These are phyloP conservation scores for Gossypium ekmanianum DNA, from an alignment of 345 rosid genomes.

Conservation along the genomic window DNA sequence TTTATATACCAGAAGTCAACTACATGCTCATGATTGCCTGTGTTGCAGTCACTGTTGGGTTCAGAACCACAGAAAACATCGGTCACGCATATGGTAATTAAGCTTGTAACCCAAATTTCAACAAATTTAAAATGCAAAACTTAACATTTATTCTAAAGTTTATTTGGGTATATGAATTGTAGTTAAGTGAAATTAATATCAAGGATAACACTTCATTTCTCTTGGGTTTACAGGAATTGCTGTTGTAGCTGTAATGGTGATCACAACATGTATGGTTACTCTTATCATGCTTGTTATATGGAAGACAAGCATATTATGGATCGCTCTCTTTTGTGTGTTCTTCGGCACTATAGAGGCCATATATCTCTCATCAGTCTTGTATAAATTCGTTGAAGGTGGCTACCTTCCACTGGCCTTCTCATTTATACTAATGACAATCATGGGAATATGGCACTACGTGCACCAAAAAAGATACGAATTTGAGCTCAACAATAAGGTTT, in stretches of 20 bases:
- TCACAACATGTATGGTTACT: slow-evolving; percentile 42
- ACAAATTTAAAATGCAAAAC: neutral
- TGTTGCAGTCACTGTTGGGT: slow-evolving; percentile 44
- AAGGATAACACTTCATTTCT: neutral
- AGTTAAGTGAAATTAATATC: neutral
- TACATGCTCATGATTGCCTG: slow-evolving; percentile 70
- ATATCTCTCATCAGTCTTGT: slow-evolving; percentile 42
- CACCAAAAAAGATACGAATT: slow-evolving; percentile 37
- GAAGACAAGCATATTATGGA: slow-evolving; percentile 41
- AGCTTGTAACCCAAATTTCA: neutral
- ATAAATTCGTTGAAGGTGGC: slow-evolving; percentile 54
- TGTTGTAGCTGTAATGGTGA: slow-evolving; percentile 50
- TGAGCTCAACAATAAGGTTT: slow-evolving; percentile 53
- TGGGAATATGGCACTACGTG: slow-evolving; percentile 56
- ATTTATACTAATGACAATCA: slow-evolving; percentile 30
- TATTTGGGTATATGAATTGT: too few relatives aligned
- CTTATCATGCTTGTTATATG: slow-evolving; percentile 57
- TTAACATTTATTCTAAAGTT: neutral
- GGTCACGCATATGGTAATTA: slow-evolving; percentile 72
- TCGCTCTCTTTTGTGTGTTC: slow-evolving; percentile 28
- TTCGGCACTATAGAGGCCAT: slow-evolving; percentile 25
- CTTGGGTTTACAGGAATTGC: slow-evolving; percentile 40
- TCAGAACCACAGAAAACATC: slow-evolving; percentile 52
- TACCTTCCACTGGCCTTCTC: slow-evolving; percentile 45
- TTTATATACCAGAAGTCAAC: slow-evolving; percentile 82